Conservation (phyloP, 306 rosid genomes). For the Ormosia semicastrata region DNA sequence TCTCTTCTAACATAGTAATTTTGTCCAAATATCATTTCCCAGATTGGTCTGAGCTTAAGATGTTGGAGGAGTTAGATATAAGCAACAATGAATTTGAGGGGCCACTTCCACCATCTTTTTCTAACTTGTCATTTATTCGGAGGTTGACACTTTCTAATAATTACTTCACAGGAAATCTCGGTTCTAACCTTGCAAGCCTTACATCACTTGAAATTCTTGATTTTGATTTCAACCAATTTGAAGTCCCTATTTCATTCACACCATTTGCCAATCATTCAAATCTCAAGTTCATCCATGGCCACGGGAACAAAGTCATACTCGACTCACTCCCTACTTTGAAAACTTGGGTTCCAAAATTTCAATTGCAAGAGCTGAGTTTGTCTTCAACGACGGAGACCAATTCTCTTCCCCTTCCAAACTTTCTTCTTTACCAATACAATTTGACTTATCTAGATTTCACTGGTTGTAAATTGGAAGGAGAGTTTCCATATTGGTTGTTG, state of each 20-base stretch:
- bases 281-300: background rate
- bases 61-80: background rate
- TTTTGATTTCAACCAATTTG: background rate
- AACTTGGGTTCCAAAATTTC: background rate
- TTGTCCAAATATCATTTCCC: background rate
- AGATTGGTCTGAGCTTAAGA: slow-evolving; percentile 13
- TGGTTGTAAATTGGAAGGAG: background rate
- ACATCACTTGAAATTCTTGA: slow-evolving; percentile 3
- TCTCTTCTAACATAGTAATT: background rate
- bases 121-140: background rate
- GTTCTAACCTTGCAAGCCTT: background rate
- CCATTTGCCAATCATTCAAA: slow-evolving; percentile 4
- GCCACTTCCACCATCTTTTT: slow-evolving; percentile 14
- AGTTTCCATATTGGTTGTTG: slow-evolving; percentile 19
- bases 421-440: slow-evolving; percentile 12
- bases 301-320: background rate
- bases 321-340: background rate
- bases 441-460: background rate
- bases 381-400: background rate
- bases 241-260: slow-evolving; percentile 3
- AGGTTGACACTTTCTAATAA: background rate
- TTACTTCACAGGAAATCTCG: background rate
- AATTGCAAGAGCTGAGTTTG: slow-evolving; percentile 7
- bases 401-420: background rate
- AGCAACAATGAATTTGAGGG: background rate